Evolutionary conservation across 352 stramenopile genomes (phyloP), one percentile per base, ranked within the genome.

Genomic region (Peronospora destructor): DNA sequence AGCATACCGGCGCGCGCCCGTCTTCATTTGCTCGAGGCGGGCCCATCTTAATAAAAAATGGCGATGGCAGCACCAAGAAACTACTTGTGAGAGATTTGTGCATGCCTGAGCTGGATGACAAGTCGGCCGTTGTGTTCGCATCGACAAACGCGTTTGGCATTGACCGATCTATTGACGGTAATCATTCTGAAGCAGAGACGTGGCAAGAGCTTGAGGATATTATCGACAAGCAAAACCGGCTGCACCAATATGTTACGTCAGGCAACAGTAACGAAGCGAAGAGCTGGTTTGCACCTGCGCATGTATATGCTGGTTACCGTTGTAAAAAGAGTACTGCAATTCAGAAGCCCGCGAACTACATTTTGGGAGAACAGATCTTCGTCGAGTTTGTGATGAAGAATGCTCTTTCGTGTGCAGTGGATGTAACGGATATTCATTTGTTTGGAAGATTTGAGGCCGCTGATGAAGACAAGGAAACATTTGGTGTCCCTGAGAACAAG

Each of bases 331-430:
- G 63, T 25, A 54, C 46, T 42, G 37, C 57, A 4, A 51, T 61
- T 14, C 61, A 74, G 23, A 71, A 76, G 37, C 73, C 77, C 0
- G 67, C 73, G 8, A 79, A 81, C 37, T 91, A 91, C 17, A 72
- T 84, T 7, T 45, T 86, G 8, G 73, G 73, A 0, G 79, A 93
- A 45, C 70, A 73, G 44, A 86, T 93, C 19, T 93, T 90, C 42
- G 82, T 93, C 6, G 82, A 93, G 45, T 91, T 93, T 55, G 71
- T 88, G 30, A 87, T 93, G 76, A 90, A 91, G 50, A 93, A 93
- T 45, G 75, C 79, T 8, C 61, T 93, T 2, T 89, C 80, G 11
- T 91, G 79, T 49, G 82, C 81, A 4, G 82, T 93, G 17, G 78
- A 88, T 39, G 73, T 93, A 7, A 73, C 86, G 23, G 65, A 84